These are phyloP conservation scores for Tylopilus cervinicoccineus DNA, from an alignment of 768 basidiomycete genomes.

Conservation along the genomic window DNA sequence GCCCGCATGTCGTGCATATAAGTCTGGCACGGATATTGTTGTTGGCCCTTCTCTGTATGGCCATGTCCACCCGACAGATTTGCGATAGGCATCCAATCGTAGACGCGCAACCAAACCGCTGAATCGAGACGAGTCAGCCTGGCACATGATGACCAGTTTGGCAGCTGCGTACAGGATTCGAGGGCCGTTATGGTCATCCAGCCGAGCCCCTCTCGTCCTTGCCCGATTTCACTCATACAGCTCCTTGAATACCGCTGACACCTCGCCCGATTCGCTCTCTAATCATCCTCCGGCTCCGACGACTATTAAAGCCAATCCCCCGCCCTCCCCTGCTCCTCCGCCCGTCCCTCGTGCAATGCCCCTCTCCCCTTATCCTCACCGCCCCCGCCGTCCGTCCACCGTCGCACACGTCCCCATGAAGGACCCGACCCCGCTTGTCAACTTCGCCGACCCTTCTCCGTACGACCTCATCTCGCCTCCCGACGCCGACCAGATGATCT, in stretches of 20 bases:
- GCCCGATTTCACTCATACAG: slow-evolving; percentile 25
- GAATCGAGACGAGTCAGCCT: slow-evolving; percentile 43
- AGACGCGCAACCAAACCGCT: slow-evolving; percentile 22
- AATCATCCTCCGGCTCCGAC: slow-evolving; percentile 31
- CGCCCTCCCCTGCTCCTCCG: slow-evolving; percentile 20
- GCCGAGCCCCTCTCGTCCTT: slow-evolving; percentile 45
- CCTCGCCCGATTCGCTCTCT: slow-evolving; percentile 28
- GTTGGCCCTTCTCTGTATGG: no score
- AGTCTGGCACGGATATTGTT: slow-evolving; percentile 14
- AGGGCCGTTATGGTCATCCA: slow-evolving; percentile 26
- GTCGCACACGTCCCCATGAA: slow-evolving; percentile 26
- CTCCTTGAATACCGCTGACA: slow-evolving; percentile 24
- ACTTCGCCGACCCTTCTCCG: slow-evolving; percentile 41
- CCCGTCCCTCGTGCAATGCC: slow-evolving; percentile 39
- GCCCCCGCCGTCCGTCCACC: slow-evolving; percentile 24
- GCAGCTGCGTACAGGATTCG: slow-evolving; percentile 30
- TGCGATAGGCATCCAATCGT: slow-evolving; percentile 18
- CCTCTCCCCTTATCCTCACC: slow-evolving; percentile 35
- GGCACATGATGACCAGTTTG: slow-evolving; percentile 36
- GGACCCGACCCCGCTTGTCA: slow-evolving; percentile 25
- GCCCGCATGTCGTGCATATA: background rate
- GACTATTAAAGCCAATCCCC: slow-evolving; percentile 34
- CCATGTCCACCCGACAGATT: slow-evolving; percentile 15
- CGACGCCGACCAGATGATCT: slow-evolving; percentile 34
- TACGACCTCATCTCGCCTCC: slow-evolving; percentile 34